Evolutionary conservation across 2,329 filamentous ascomycete genomes (phyloP).

Genomic region (Sclerotiophoma versabilis): DNA sequence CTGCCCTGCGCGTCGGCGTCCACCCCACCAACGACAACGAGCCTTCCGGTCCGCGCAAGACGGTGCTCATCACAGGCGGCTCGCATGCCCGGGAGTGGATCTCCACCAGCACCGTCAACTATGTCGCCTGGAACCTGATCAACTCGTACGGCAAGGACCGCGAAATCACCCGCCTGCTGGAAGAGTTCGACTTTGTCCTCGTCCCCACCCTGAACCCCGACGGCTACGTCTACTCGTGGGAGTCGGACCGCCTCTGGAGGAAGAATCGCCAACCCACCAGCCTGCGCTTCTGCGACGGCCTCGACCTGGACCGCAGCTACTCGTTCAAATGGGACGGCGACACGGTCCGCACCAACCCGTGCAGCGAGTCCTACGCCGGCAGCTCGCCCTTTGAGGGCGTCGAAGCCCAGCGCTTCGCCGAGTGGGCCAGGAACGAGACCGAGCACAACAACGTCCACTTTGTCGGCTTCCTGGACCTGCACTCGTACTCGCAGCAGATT

Average conservation of each 20-base stretch:
- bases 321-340: constrained; percentile 82
- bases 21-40: constrained; percentile 59
- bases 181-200: constrained; percentile 86
- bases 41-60: constrained; percentile 66
- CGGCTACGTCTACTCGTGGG: constrained; percentile 93
- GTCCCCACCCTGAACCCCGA: constrained; percentile 92
- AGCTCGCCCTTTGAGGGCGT: constrained; percentile 81
- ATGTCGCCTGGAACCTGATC: constrained; percentile 86
- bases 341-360: constrained; percentile 73
- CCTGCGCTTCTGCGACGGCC: constrained; percentile 81
- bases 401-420: constrained; percentile 76
- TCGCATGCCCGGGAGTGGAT: constrained; percentile 98
- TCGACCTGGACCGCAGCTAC: constrained; percentile 90
- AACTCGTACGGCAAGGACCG: constrained; percentile 78
- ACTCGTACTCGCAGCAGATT: constrained; percentile 95
- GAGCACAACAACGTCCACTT: constrained; percentile 74
- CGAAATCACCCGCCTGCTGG: constrained; percentile 76
- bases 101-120: constrained; percentile 87
- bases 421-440: constrained; percentile 84
- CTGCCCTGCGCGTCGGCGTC: constrained; percentile 77
- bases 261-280: constrained; percentile 89
- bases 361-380: constrained; percentile 89
- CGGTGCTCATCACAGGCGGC: constrained; percentile 82
- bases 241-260: constrained; percentile 89
- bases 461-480: constrained; percentile 86